These are phyloP conservation scores for Sporobolomyces roseus DNA, from an alignment of 768 basidiomycete genomes.

Conservation along the genomic window DNA sequence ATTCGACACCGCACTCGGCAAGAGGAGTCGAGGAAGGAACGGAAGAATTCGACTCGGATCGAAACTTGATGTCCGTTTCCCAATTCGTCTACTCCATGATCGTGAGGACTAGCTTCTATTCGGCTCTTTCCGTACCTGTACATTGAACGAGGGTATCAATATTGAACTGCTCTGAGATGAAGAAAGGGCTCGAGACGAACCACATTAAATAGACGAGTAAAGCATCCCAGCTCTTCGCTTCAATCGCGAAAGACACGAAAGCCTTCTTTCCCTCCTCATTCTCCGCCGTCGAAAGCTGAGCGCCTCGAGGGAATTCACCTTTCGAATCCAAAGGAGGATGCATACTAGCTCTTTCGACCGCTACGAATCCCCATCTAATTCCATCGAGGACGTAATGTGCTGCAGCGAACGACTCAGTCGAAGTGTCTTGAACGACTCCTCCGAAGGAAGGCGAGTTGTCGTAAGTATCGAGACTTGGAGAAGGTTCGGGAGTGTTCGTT, in stretches of 20 bases:
- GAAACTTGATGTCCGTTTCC: constrained; percentile 14
- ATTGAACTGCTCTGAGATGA: no score
- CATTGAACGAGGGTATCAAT: no score
- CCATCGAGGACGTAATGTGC: constrained; percentile 10
- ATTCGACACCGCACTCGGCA: constrained; percentile 21
- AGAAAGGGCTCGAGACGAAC: constrained; percentile 12
- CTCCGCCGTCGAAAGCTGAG: constrained; percentile 15
- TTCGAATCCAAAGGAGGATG: constrained; percentile 19
- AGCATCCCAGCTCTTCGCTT: constrained; percentile 30
- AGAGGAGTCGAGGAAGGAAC: constrained; percentile 5
- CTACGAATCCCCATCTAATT: constrained; percentile 33
- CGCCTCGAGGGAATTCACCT: constrained; percentile 28
- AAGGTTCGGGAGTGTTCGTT: neutral
- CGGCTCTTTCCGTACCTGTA: constrained; percentile 27
- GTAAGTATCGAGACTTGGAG: neutral
- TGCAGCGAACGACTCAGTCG: neutral
- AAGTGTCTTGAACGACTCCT: constrained; percentile 15
- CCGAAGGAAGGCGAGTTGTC: constrained; percentile 19
- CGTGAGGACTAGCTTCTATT: constrained; percentile 32
- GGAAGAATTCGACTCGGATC: constrained; percentile 32
- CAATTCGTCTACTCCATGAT: constrained; percentile 25
- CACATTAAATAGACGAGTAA: constrained; percentile 33
- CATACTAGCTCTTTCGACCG: neutral
- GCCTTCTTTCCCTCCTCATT: constrained; percentile 3
- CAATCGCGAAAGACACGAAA: constrained; percentile 32